These are phyloP conservation scores for Cercospora sp. DNA, from an alignment of 2,329 filamentous ascomycete genomes.

Conservation along the genomic window DNA sequence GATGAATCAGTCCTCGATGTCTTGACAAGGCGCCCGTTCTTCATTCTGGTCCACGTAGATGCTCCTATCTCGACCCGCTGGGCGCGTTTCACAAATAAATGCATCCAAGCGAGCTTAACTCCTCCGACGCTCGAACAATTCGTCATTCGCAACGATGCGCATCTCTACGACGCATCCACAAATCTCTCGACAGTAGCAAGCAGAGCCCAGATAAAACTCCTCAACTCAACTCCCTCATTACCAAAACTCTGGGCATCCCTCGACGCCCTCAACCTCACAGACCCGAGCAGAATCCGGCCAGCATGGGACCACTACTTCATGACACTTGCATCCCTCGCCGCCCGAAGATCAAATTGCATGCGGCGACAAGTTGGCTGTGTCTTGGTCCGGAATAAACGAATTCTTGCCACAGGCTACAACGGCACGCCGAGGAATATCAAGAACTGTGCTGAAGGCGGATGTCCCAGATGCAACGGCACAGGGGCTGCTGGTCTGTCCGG, in stretches of 20 bases:
- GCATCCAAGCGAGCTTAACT: constrained; percentile 45
- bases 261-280: constrained; percentile 71
- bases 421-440: constrained; percentile 85
- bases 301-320: constrained; percentile 99
- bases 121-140: constrained; percentile 61
- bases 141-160: constrained; percentile 65
- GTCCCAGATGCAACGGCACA: constrained; percentile 74
- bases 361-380: constrained; percentile 95
- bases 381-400: constrained; percentile 78
- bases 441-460: constrained; percentile 93
- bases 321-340: constrained; percentile 88
- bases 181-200: constrained; percentile 77
- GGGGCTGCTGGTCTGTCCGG: constrained; percentile 52
- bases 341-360: constrained; percentile 95
- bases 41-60: constrained; percentile 88
- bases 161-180: constrained; percentile 67
- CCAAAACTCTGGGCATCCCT: constrained; percentile 72
- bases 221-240: constrained; percentile 78
- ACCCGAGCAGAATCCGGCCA: constrained; percentile 78
- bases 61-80: constrained; percentile 83
- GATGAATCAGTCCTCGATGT: constrained; percentile 71
- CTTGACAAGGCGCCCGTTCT: constrained; percentile 80
- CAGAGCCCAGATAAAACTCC: constrained; percentile 76
- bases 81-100: constrained; percentile 69
- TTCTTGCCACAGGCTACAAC: constrained; percentile 96